Conservation (phyloP, 2,329 filamentous ascomycete genomes). For the Leptodontidium sp. region DNA sequence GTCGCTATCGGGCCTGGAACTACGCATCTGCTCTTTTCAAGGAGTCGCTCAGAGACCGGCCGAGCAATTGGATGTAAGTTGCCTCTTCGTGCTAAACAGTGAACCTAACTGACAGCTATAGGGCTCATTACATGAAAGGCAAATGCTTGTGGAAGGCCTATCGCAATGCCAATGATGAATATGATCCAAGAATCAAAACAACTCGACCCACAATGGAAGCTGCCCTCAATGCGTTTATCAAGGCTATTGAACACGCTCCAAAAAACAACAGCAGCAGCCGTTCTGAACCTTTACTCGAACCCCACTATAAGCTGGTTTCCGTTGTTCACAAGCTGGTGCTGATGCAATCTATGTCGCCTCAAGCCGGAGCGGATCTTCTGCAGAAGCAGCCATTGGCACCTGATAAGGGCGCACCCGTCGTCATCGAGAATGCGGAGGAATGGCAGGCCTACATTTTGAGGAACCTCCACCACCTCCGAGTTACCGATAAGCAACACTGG, state of each 20-base stretch:
- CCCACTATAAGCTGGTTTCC: slow-evolving; percentile 76
- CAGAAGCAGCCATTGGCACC: slow-evolving; percentile 46
- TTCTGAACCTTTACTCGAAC: slow-evolving; percentile 72
- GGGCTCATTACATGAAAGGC: slow-evolving; percentile 72
- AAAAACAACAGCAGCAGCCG: slow-evolving; percentile 66
- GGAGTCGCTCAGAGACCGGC: slow-evolving; percentile 63
- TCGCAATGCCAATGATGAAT: slow-evolving; percentile 53
- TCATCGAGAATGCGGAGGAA: slow-evolving; percentile 50
- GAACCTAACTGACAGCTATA: slow-evolving; percentile 45
- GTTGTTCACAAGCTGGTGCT: slow-evolving; percentile 72
- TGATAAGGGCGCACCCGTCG: slow-evolving; percentile 43
- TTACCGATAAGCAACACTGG: slow-evolving; percentile 76
- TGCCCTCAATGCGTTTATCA: slow-evolving; percentile 64
- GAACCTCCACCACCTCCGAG: slow-evolving; percentile 43
- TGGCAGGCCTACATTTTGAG: slow-evolving; percentile 69
- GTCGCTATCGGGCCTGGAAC: slow-evolving; percentile 68
- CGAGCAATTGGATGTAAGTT: slow-evolving; percentile 69
- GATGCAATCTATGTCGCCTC: slow-evolving; percentile 33
- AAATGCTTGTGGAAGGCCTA: slow-evolving; percentile 80
- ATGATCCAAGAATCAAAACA: slow-evolving; percentile 49
- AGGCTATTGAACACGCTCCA: slow-evolving; percentile 68
- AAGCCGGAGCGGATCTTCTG: slow-evolving; percentile 47
- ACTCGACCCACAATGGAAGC: slow-evolving; percentile 48
- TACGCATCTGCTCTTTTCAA: slow-evolving; percentile 68
- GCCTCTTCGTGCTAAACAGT: not conserved